These are phyloP conservation scores for Diplodia mutila DNA, from an alignment of 2,329 filamentous ascomycete genomes.

Conservation along the genomic window DNA sequence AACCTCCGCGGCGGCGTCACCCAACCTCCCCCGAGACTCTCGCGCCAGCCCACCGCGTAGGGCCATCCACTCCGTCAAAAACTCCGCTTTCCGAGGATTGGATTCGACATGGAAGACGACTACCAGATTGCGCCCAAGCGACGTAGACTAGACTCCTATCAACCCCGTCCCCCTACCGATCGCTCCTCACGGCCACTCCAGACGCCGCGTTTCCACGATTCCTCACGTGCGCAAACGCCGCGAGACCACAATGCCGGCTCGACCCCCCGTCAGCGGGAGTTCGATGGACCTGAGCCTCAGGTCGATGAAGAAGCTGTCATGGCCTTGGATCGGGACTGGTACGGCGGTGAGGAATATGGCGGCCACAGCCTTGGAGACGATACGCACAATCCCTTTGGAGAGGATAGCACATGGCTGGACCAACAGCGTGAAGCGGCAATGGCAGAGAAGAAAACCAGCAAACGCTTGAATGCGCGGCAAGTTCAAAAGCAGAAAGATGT, in stretches of 20 bases:
- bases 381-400: slow-evolving; percentile 85
- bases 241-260: slow-evolving; percentile 36
- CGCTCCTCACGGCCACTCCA: slow-evolving; percentile 28
- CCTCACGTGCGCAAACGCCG: slow-evolving; percentile 43
- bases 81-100: slow-evolving; percentile 24
- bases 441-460: slow-evolving; percentile 78
- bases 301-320: slow-evolving; percentile 70
- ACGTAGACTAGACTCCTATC: slow-evolving; percentile 67
- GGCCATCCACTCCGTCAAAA: slow-evolving; percentile 34
- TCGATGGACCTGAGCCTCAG: slow-evolving; percentile 65
- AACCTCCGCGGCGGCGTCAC: slow-evolving; percentile 17
- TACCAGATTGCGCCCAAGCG: slow-evolving; percentile 61
- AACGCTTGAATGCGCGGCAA: slow-evolving; percentile 71
- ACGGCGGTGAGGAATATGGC: slow-evolving; percentile 76
- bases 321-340: slow-evolving; percentile 90
- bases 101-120: slow-evolving; percentile 33
- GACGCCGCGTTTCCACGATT: slow-evolving; percentile 31
- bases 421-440: slow-evolving; percentile 74
- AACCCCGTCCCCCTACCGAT: slow-evolving; percentile 59
- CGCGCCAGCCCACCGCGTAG: not conserved
- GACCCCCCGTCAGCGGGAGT: slow-evolving; percentile 58
- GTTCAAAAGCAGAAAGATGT: slow-evolving; percentile 91
- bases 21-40: not conserved
- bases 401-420: slow-evolving; percentile 73
- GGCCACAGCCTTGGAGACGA: slow-evolving; percentile 89